Evolutionary conservation across 257 asterid genomes (phyloP), one percentile per base, ranked within the genome.

Genomic region (Oldenlandia corymbosa): DNA sequence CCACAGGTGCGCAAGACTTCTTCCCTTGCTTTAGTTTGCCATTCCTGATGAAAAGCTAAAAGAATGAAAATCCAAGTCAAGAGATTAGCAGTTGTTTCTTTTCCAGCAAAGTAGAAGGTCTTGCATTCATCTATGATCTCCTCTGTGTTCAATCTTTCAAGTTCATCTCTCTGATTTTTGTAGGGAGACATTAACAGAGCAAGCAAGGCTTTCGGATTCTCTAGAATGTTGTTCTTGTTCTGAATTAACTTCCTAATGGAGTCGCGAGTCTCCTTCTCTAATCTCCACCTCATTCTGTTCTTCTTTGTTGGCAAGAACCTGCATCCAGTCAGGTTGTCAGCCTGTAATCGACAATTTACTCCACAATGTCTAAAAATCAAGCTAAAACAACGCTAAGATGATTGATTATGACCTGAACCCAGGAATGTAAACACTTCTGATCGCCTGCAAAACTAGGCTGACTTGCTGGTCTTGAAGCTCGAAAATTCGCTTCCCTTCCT

Each of bases 101-200:
- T 82, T 61, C 95, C 95, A 20, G 93, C 90, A 76, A 87, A 87
- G 80, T 87, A 87, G 68, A 87, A 84, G 13, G 93, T 84, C 79
- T 87, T 82, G 83, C 93, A 87, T 68, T 87, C 93, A 43, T 81
- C 79, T 18, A 88, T 76, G 42, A 88, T 67, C 56, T 88, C 91
- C 48, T 79, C 87, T 1, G 60, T 52, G 17, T 64, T 67, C 32
- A 88, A 71, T 64, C 76, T 71, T 60, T 83, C 84, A 65, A 77
- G 91, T 58, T 65, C 52, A n/a, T 81, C 90, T 43, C 77, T 59
- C 27, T 45, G 51, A 23, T 73, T 63, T 58, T 39, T 72, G 26
- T 72, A 46, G 16, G 84, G 45, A 59, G 79, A 66, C 72, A 72
- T 58, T 18, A 79, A 54, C 13, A 74, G 24, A 17, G 66, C 27